phyloP scores from a whole-genome alignment of 208 protist species.

The Tetramitus jugosus region DNA sequence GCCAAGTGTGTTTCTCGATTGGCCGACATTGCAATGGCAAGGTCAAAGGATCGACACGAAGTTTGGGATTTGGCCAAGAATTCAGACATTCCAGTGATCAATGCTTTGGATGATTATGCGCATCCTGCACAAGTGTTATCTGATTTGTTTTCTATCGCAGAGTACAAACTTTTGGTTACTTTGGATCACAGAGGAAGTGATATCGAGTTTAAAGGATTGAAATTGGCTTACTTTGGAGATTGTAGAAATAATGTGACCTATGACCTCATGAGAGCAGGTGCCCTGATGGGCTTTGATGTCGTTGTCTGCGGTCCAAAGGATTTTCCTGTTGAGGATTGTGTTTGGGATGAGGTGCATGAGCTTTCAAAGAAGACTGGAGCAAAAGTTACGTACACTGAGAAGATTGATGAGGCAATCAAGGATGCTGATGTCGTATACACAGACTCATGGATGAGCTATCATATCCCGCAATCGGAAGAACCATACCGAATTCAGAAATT shows the following conservation, averaged over 20 bases:
- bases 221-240: conserved; percentile 57
- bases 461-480: conserved; percentile 48
- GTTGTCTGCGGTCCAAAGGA: conserved; percentile 39
- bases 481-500: conserved; percentile 32
- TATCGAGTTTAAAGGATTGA: conserved; percentile 32
- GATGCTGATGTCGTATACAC: conserved; percentile 48
- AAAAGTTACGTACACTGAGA: conserved; percentile 17
- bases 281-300: conserved; percentile 49
- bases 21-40: conserved; percentile 53
- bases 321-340: conserved; percentile 22
- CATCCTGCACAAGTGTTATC: conserved; percentile 61
- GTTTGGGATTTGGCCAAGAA: conserved; percentile 42
- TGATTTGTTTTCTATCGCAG: conserved; percentile 58
- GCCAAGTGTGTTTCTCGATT: conserved; percentile 56
- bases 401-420: conserved; percentile 34
- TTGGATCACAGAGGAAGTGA: too few species aligned
- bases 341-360: conserved; percentile 42
- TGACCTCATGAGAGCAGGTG: conserved; percentile 55
- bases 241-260: conserved; percentile 66
- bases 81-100: conserved; percentile 63
- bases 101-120: conserved; percentile 64
- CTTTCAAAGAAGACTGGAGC: conserved; percentile 31
- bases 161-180: conserved; percentile 45
- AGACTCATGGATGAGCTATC: conserved; percentile 68
- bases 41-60: conserved; percentile 39